Percentiles rank a stretch among this genome's conserved stretches.
Evolutionary conservation across 495 filamentous ascomycete genomes (phyloP).

Genomic region (Trypethelium eluteriae): DNA sequence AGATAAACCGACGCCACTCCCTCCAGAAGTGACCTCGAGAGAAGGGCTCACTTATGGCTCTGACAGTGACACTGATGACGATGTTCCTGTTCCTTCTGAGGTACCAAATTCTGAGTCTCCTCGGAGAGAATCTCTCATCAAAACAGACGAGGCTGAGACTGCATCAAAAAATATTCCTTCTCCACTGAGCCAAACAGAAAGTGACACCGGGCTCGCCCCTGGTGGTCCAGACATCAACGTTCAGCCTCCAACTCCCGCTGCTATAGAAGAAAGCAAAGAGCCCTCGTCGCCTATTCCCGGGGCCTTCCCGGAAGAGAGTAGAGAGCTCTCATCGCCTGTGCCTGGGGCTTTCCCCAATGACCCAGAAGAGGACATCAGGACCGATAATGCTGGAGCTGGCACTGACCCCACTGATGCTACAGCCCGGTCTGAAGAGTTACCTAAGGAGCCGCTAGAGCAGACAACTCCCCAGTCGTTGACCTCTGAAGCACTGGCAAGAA

Average conservation of each 20-base stretch:
- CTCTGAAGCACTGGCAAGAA: neutral
- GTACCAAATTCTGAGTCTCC: constrained; percentile 2
- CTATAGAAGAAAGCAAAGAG: constrained; percentile 13
- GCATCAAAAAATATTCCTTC: too few relatives aligned
- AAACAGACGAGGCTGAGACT: neutral
- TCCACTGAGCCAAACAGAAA: neutral
- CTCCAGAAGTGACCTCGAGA: constrained; percentile 58
- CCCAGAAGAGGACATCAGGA: neutral
- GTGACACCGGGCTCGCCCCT: neutral
- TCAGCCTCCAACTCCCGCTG: constrained; percentile 23
- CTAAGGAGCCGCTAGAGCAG: constrained; percentile 1
- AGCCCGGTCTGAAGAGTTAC: neutral
- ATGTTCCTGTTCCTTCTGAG: constrained; percentile 10
- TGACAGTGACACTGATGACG: constrained; percentile 31
- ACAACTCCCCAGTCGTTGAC: neutral
- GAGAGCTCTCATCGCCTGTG: neutral
- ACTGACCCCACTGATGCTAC: constrained; percentile 29
- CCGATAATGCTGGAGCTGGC: neutral
- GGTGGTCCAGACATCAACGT: constrained; percentile 23
- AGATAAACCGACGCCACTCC: constrained; percentile 39
- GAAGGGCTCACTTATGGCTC: constrained; percentile 52
- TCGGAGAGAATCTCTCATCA: neutral
- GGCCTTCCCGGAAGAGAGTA: neutral
- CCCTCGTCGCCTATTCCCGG: neutral
- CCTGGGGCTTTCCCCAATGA: neutral